These are phyloP conservation scores for Dicorynia guianensis DNA, from an alignment of 306 rosid genomes.

Conservation along the genomic window DNA sequence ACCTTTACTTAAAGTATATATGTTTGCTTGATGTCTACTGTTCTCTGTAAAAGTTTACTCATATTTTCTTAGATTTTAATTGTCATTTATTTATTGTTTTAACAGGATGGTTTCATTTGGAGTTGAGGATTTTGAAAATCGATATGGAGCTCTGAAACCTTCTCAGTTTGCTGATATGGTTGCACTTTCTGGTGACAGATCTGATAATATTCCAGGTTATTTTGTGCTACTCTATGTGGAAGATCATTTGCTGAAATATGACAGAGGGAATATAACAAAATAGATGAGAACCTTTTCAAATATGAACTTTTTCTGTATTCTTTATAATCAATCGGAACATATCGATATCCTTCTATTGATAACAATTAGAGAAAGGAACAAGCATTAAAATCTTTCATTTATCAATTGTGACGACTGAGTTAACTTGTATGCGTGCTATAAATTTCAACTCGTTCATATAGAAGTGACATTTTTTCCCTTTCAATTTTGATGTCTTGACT, in stretches of 20 bases:
- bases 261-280: slow-evolving; percentile 11
- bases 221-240: slow-evolving; percentile 38
- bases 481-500: not conserved
- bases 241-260: slow-evolving; percentile 21
- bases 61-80: slow-evolving; percentile 19
- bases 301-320: slow-evolving; percentile 16
- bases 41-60: slow-evolving; percentile 21
- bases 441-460: not conserved
- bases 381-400: not conserved
- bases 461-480: not conserved
- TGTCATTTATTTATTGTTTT: slow-evolving; percentile 5
- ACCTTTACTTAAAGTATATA: not conserved
- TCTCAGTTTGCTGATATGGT: slow-evolving; percentile 92
- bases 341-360: not conserved
- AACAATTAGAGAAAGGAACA: not conserved
- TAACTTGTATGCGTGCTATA: slow-evolving; percentile 19
- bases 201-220: slow-evolving; percentile 96
- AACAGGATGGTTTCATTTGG: slow-evolving; percentile 96
- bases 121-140: slow-evolving; percentile 78
- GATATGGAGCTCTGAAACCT: slow-evolving; percentile 80
- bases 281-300: slow-evolving; percentile 12
- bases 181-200: slow-evolving; percentile 86
- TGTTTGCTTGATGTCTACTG: slow-evolving; percentile 7
- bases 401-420: not conserved
- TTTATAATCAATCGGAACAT: slow-evolving; percentile 7